Conservation (phyloP, 164 flowering plant genomes). For the Nelumbo lutea region DNA sequence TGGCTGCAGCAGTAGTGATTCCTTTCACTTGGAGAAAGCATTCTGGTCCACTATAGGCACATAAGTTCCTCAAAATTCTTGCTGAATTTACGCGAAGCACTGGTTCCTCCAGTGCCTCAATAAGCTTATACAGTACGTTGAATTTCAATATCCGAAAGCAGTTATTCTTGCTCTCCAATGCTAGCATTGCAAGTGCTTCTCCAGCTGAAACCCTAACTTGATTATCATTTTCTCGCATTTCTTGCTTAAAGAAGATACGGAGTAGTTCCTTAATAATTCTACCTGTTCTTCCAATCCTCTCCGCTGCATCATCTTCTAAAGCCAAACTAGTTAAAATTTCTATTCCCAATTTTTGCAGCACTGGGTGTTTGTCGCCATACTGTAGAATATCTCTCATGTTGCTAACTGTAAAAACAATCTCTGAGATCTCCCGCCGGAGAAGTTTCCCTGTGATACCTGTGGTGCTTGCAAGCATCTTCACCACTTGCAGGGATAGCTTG, state of each 20-base stretch:
- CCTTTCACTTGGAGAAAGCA: conserved; percentile 41
- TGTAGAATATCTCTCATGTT: conserved; percentile 74
- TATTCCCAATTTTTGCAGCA: conserved; percentile 59
- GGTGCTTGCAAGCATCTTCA: conserved; percentile 77
- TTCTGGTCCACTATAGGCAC: conserved; percentile 48
- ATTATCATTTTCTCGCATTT: conserved; percentile 25
- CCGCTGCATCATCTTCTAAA: conserved; percentile 70
- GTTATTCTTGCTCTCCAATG: conserved; percentile 58
- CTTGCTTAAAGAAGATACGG: conserved; percentile 50
- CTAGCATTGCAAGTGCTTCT: conserved; percentile 85
- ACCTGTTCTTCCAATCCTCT: conserved; percentile 87
- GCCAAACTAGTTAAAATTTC: conserved; percentile 75
- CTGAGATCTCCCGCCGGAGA: conserved; percentile 72
- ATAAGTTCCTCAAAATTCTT: conserved; percentile 70
- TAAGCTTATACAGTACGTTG: conserved; percentile 42
- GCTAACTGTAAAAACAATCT: conserved; percentile 80
- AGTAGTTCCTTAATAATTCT: conserved; percentile 66
- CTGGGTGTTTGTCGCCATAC: conserved; percentile 60
- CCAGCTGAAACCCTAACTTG: conserved; percentile 69
- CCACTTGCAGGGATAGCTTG: conserved; percentile 65
- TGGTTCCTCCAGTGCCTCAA: conserved; percentile 44
- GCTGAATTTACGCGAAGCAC: conserved; percentile 57
- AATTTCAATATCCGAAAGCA: conserved; percentile 55
- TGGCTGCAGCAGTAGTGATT: conserved; percentile 53
- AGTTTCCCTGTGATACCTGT: conserved; percentile 69